Evolutionary conservation across 129 eudicot genomes (phyloP).

Genomic region (Kitagawia praeruptora): DNA sequence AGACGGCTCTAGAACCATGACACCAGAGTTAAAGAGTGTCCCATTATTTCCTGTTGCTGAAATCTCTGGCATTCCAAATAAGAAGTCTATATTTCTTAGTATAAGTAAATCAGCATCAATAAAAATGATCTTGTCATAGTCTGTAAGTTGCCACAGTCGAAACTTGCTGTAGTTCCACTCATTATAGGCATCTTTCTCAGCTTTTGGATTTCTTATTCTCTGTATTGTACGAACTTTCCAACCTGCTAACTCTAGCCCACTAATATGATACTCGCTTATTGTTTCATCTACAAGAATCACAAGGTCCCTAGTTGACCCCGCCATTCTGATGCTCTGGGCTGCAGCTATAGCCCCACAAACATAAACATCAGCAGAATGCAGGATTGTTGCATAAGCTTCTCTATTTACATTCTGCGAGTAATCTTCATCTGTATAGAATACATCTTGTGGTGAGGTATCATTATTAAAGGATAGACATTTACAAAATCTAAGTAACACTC

Average conservation of each 20-base stretch:
- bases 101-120: conserved; percentile 52
- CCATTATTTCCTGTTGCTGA: conserved; percentile 62
- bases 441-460: neutral
- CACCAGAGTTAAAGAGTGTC: conserved; percentile 58
- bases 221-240: conserved; percentile 49
- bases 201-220: conserved; percentile 54
- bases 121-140: conserved; percentile 57
- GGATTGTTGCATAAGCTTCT: conserved; percentile 58
- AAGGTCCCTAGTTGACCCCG: conserved; percentile 50
- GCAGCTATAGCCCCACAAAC: conserved; percentile 66
- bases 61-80: conserved; percentile 46
- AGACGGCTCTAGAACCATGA: conserved; percentile 61
- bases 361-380: conserved; percentile 49
- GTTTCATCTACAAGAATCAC: conserved; percentile 53
- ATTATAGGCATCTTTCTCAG: conserved; percentile 53
- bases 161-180: conserved; percentile 77
- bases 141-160: conserved; percentile 60
- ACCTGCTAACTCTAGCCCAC: conserved; percentile 55
- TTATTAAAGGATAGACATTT: neutral
- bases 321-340: conserved; percentile 60
- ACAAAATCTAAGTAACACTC: neutral
- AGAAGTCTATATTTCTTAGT: conserved; percentile 47
- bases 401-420: conserved; percentile 20
- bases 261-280: conserved; percentile 36
- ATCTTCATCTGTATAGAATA: conserved; percentile 21